These are phyloP conservation scores for Pelargonium citronellum DNA, from an alignment of 441 rosid species.

Conservation along the genomic window DNA sequence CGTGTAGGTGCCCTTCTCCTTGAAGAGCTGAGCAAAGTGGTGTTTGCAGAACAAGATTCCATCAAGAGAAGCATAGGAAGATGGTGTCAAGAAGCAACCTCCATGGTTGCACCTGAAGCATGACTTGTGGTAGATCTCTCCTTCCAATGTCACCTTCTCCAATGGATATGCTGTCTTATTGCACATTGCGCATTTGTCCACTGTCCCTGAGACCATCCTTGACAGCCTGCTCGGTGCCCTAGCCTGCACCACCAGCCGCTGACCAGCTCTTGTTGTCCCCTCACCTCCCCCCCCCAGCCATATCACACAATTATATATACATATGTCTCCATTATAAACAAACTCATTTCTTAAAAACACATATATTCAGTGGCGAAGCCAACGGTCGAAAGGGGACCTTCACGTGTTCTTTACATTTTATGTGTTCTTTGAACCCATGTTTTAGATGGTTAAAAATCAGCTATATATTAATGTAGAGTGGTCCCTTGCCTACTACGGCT, in stretches of 20 bases:
- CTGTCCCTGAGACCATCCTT: neutral
- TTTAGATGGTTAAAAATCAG: too few relatives aligned
- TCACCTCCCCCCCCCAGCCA: too few relatives aligned
- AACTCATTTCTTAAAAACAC: too few relatives aligned
- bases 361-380: too few relatives aligned
- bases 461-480: too few relatives aligned
- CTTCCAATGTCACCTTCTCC: neutral
- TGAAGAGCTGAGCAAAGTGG: neutral
- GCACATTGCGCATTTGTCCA: neutral
- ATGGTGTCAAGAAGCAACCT: neutral
- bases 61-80: neutral
- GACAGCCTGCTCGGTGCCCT: neutral
- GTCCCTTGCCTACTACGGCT: too few relatives aligned
- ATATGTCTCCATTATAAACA: too few relatives aligned
- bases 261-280: too few relatives aligned
- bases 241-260: neutral
- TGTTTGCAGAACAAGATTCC: neutral
- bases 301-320: too few relatives aligned
- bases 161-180: neutral
- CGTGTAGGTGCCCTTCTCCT: neutral
- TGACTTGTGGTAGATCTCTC: neutral
- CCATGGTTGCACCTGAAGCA: slow-evolving; percentile 3
- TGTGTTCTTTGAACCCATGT: too few relatives aligned
- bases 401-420: too few relatives aligned
- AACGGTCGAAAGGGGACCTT: too few relatives aligned